Conservation (phyloP, 164 flowering plant genomes). For the Taxillus chinensis region DNA sequence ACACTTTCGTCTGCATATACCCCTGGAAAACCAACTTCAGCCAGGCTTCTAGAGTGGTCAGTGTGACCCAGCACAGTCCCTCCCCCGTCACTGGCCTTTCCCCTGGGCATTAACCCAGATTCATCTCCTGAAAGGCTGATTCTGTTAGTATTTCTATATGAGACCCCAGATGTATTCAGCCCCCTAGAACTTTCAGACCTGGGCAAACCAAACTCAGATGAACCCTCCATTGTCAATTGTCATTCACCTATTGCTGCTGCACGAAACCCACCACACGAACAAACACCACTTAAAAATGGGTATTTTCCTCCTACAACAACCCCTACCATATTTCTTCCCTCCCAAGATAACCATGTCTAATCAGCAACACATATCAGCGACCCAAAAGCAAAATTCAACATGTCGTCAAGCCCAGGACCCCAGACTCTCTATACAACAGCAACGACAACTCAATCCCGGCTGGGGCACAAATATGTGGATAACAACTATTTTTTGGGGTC, state of each 20-base stretch:
- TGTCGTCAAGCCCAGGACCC: slow-evolving; percentile 6
- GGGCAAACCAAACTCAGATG: slow-evolving; percentile 54
- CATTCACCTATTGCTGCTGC: slow-evolving; percentile 25
- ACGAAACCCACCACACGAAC: slow-evolving; percentile 17
- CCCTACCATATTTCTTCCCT: slow-evolving; percentile 14
- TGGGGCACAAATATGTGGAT: background rate
- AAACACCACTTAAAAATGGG: slow-evolving; percentile 14
- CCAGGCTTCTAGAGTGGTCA: slow-evolving; percentile 28
- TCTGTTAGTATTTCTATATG: slow-evolving; percentile 31
- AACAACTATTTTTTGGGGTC: background rate
- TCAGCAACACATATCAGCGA: slow-evolving; percentile 20
- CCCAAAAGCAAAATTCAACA: slow-evolving; percentile 4
- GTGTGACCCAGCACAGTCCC: slow-evolving; percentile 14
- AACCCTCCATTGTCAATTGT: slow-evolving; percentile 75
- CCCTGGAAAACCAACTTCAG: slow-evolving; percentile 34
- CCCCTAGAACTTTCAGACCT: slow-evolving; percentile 52
- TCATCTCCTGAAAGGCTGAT: slow-evolving; percentile 29
- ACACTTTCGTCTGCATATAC: slow-evolving; percentile 33
- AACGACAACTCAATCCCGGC: slow-evolving; percentile 3
- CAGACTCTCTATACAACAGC: slow-evolving; percentile 1
- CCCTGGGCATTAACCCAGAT: slow-evolving; percentile 15
- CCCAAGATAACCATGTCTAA: slow-evolving; percentile 17
- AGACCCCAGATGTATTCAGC: slow-evolving; percentile 35
- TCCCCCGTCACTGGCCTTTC: slow-evolving; percentile 19
- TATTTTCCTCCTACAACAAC: slow-evolving; percentile 8